Conservation (phyloP, 129 eudicot species). For the Erigeron canadensis region DNA sequence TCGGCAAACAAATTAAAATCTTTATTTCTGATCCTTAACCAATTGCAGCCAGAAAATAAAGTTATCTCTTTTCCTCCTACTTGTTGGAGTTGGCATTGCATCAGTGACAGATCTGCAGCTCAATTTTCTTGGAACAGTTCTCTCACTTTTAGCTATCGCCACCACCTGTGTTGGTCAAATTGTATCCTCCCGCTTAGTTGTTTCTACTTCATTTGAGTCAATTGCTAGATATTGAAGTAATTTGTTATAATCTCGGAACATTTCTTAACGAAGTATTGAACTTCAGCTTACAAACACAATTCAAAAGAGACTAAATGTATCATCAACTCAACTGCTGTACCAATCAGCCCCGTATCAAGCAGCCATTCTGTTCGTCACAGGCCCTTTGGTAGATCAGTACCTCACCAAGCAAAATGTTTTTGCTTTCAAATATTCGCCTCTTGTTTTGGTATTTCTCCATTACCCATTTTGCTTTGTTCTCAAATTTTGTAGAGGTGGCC, state of each 20-base stretch:
- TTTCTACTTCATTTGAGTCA: neutral
- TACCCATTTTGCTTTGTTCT: slow-evolving; percentile 1
- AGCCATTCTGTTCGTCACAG: slow-evolving; percentile 77
- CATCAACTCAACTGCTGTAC: slow-evolving; percentile 91
- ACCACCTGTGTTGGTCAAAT: slow-evolving; percentile 96
- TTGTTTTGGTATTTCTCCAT: slow-evolving; percentile 58
- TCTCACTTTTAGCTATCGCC: slow-evolving; percentile 77
- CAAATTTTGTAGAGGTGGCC: neutral
- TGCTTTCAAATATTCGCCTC: slow-evolving; percentile 77
- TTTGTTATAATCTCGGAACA: slow-evolving; percentile 3
- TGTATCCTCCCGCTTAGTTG: slow-evolving; percentile 46
- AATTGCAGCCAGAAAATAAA: slow-evolving; percentile 77
- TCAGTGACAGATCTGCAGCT: slow-evolving; percentile 92
- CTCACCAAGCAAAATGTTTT: slow-evolving; percentile 83
- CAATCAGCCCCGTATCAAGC: slow-evolving; percentile 99
- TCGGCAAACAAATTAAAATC: neutral
- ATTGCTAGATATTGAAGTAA: slow-evolving; percentile 3
- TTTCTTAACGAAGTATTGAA: slow-evolving; percentile 24
- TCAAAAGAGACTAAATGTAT: slow-evolving; percentile 85
- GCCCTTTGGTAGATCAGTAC: slow-evolving; percentile 81
- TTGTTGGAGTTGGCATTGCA: slow-evolving; percentile 88
- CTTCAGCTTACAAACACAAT: slow-evolving; percentile 92
- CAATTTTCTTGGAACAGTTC: slow-evolving; percentile 68
- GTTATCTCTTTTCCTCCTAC: slow-evolving; percentile 66
- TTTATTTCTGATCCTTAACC: neutral